These are phyloP conservation scores for Aspergillus sp. DNA, from an alignment of 2,329 filamentous ascomycete genomes.

Conservation along the genomic window DNA sequence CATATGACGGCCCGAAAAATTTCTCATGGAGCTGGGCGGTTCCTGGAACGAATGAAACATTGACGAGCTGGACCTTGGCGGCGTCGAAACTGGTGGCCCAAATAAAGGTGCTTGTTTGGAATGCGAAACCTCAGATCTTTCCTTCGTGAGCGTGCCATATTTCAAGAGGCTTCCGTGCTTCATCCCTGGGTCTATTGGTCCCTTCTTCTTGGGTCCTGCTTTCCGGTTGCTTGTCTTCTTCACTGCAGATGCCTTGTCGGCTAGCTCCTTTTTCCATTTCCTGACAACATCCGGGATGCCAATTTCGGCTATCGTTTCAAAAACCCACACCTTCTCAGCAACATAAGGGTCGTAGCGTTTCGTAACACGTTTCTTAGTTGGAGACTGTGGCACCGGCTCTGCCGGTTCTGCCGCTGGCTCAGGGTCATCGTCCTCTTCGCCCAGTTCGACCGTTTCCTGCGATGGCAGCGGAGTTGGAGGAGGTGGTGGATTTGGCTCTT, in stretches of 20 bases:
- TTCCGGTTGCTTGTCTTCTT: slow-evolving; percentile 21
- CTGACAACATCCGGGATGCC: slow-evolving; percentile 58
- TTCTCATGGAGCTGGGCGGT: slow-evolving; percentile 4
- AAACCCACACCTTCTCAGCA: slow-evolving; percentile 59
- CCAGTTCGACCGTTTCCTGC: slow-evolving; percentile 19
- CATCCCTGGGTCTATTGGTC: slow-evolving; percentile 32
- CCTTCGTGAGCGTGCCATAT: slow-evolving; percentile 32
- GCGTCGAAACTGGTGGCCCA: slow-evolving; percentile 16
- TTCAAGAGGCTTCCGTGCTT: slow-evolving; percentile 32
- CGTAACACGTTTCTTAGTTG: slow-evolving; percentile 18
- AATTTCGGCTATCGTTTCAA: slow-evolving; percentile 53
- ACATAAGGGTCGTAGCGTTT: slow-evolving; percentile 53
- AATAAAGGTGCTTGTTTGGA: slow-evolving; percentile 21
- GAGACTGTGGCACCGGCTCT: slow-evolving; percentile 13
- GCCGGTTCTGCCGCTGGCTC: slow-evolving; percentile 15
- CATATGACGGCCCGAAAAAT: slow-evolving; percentile 9
- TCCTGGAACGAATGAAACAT: slow-evolving; percentile 4
- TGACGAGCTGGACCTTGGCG: slow-evolving; percentile 8
- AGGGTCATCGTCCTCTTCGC: slow-evolving; percentile 20
- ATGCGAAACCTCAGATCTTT: slow-evolving; percentile 19
- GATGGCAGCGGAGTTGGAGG: slow-evolving; percentile 24
- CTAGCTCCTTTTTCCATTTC: slow-evolving; percentile 48
- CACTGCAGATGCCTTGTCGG: slow-evolving; percentile 19
- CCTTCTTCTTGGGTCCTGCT: slow-evolving; percentile 25
- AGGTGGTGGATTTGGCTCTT: slow-evolving; percentile 50